Evolutionary conservation across 441 rosid genomes (phyloP), one percentile per base, ranked within the genome.

Genomic region (Cnidoscolus chayamansa): DNA sequence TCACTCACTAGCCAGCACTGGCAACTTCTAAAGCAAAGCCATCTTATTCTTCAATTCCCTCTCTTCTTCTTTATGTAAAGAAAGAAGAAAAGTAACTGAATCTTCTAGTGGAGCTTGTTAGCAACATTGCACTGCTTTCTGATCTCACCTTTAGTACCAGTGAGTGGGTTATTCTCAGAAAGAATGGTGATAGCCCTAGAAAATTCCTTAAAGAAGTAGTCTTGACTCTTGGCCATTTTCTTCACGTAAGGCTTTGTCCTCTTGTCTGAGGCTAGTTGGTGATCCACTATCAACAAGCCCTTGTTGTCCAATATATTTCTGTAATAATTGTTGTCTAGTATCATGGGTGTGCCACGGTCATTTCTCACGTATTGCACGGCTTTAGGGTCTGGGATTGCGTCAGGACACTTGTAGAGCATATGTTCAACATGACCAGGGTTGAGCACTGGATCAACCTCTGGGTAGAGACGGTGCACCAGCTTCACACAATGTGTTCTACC

Each of bases 331-430:
- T 94, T 94, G 85, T 94, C 99, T 40, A 94, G 81, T 0, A 83
- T 70, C 98, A 90, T 94, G 58, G 97, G 98, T 0, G 98, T 94
- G 16, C 97, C 97, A 1, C 97, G 84, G 88, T 94, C 99, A 50
- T 94, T 94, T 76, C 99, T 86, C 75, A 92, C 99, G 68, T 94
- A 94, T 74, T 94, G 98, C n/a, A 92, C 99, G 0, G 96, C 97
- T 76, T 94, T 94, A 0, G 98, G 99, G 81, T 94, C 98, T 8
- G 96, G 99, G 83, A 92, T 89, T 13, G 94, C 76, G 67, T 92
- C 94, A 3, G 98, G 99, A 70, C 97, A 92, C 78, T 90, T 90
- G 81, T 92, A 84, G 59, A 92, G 90, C 94, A 94, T 88, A 87
- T 94, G 97, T 40, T 78, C 85, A 16, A 89, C 81, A 67, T 94